Evolutionary conservation across 495 filamentous ascomycete species (phyloP).

Genomic region (Neurospora sp.): DNA sequence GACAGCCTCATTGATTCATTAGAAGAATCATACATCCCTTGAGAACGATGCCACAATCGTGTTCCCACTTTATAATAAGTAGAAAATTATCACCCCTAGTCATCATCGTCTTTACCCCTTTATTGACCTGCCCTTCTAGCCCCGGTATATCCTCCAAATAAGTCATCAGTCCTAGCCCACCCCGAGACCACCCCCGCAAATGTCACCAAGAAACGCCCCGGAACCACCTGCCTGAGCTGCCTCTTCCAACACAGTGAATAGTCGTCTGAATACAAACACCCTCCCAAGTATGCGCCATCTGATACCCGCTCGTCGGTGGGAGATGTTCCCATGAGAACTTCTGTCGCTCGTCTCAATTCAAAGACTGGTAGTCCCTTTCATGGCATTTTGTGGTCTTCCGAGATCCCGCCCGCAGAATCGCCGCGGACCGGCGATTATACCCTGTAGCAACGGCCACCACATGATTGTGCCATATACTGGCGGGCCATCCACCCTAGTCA

Average conservation of each 20-base stretch:
- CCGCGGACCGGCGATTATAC: not conserved
- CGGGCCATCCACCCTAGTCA: not conserved
- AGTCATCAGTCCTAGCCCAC: not conserved
- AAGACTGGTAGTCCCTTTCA: not conserved
- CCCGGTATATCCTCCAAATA: not conserved
- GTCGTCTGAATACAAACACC: not conserved
- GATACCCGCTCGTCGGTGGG: not conserved
- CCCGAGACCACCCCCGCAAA: not conserved
- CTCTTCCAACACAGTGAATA: not conserved
- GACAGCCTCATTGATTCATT: not conserved
- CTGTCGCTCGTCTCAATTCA: not conserved
- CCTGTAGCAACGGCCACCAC: not conserved
- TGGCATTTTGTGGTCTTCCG: not conserved
- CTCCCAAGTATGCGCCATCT: not conserved
- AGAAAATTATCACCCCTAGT: not conserved
- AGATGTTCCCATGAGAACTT: not conserved
- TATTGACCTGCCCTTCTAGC: not conserved
- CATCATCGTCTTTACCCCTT: not conserved
- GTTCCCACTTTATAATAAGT: not conserved
- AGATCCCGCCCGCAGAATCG: not conserved
- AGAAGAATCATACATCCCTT: not conserved
- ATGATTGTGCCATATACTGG: not conserved
- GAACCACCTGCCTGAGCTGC: not conserved
- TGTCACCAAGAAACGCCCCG: not conserved
- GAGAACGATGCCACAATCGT: not conserved